Evolutionary conservation across 441 rosid species (phyloP).

Genomic region (Corymbia citriodora): DNA sequence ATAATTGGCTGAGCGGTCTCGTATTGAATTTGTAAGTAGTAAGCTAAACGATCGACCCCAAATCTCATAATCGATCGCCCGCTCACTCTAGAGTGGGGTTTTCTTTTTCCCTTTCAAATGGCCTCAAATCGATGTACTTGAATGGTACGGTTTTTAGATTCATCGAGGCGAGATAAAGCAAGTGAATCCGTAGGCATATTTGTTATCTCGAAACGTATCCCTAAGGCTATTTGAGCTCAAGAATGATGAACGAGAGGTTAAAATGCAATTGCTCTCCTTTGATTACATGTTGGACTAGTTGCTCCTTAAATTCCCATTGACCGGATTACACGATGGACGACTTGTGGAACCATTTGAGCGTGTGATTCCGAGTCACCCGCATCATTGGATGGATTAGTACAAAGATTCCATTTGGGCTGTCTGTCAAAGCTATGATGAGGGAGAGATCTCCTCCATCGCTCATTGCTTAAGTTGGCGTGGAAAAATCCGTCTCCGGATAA

Average conservation of each 20-base stretch:
- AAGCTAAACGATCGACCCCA: not conserved
- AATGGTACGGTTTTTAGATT: not conserved
- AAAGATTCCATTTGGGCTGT: not conserved
- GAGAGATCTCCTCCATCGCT: not conserved
- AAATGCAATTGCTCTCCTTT: not conserved
- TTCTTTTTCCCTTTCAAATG: not conserved
- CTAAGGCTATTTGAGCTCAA: not conserved
- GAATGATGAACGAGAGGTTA: not conserved
- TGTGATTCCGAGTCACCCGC: not conserved
- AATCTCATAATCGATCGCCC: not conserved
- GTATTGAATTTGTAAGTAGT: not conserved
- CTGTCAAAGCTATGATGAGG: not conserved
- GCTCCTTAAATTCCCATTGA: not conserved
- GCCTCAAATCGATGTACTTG: not conserved
- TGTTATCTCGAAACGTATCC: not conserved
- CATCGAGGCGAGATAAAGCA: not conserved
- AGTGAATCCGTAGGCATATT: not conserved
- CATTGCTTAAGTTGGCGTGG: not conserved
- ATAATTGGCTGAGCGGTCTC: not conserved
- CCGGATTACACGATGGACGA: not conserved
- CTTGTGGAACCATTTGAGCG: not conserved
- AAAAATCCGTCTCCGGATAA: not conserved
- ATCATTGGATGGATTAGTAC: not conserved
- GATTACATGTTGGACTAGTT: not conserved
- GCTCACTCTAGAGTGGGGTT: not conserved